Base-by-base conservation (phyloP, 2,329 filamentous ascomycete species). In the Coniochaeta prunicola region DNA sequence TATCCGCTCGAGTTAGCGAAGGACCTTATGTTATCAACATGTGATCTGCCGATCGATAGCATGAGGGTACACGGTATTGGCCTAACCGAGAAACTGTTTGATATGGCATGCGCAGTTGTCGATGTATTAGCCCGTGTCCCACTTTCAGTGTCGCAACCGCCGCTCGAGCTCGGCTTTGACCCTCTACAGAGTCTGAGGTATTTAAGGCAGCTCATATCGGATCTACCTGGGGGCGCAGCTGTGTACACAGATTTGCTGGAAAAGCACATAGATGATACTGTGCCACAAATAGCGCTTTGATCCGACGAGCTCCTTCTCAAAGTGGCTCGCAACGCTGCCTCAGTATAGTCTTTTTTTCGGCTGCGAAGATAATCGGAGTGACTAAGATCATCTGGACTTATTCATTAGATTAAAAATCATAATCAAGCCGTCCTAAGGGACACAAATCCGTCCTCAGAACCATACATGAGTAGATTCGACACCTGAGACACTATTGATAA, bases 31-130 rank as follows among this genome's bases (percentile, higher is more conserved):
- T 58, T 75, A 0, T 75, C 73, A 1, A 77, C 73, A 0, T 63
- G 71, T 1, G 71, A 75, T 28, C 64, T 78, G 0, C 67, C 73
- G 0, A 62, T 76, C 1, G 68, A 70, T 17, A 74, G 72, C 50
- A 72, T 79, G 58, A 70, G 67, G 21, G 70, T 79, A 0, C 76
- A 79, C 12, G 76, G 76, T 0, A 74, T 75, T 10, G 76, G 76
- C 0, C 61, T 79, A n/a, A 78, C 76, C 0, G 76, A 79, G 59
- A 79, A 79, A 60, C 61, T 79, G 0, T 78, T 76, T 42, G 76
- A 78, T 36, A 70, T 79, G 28, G 75, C 75, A 0, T 77, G 73
- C 0, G 72, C 75, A 0, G 73, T 77, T 1, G 71, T 77, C 1
- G 76, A 79, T 53, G 76, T 79, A 1, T 63, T 78, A 1, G 75